Conservation (phyloP, 139 green algal genomes). For the Micromonas pusilla region DNA sequence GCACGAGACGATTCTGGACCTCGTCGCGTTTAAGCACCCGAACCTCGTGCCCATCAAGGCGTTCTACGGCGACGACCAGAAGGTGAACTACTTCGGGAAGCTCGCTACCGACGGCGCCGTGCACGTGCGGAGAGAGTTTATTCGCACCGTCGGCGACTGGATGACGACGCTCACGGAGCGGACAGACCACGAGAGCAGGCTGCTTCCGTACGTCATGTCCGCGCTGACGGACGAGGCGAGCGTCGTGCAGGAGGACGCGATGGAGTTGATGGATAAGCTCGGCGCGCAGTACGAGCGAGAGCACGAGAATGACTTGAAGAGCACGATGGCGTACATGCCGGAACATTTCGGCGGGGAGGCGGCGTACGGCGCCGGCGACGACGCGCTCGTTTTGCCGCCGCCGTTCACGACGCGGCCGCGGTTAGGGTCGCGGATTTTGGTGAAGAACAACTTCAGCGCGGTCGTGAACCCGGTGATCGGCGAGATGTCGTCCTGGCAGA, state of each 20-base stretch:
- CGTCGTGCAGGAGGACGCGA: conserved; percentile 28
- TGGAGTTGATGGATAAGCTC: neutral
- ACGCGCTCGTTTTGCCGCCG: neutral
- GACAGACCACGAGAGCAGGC: conserved; percentile 55
- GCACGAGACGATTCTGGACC: conserved; percentile 69
- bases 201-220: conserved; percentile 60
- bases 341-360: conserved; percentile 1
- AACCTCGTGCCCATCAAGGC: conserved; percentile 60
- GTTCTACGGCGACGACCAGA: conserved; percentile 63
- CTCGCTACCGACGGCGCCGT: conserved; percentile 51
- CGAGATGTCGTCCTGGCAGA: conserved; percentile 6
- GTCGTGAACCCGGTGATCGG: neutral
- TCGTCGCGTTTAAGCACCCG: conserved; percentile 58
- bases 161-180: conserved; percentile 54
- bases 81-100: conserved; percentile 66
- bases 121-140: conserved; percentile 53
- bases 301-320: conserved; percentile 3
- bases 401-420: conserved; percentile 10
- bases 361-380: neutral
- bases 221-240: conserved; percentile 49
- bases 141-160: conserved; percentile 52
- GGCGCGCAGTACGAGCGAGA: neutral
- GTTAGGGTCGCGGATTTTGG: conserved; percentile 10
- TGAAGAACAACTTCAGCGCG: conserved; percentile 16
- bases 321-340: conserved; percentile 10